Evolutionary conservation across 2,329 filamentous ascomycete species (phyloP).

Genomic region (Fusarium papillatum): DNA sequence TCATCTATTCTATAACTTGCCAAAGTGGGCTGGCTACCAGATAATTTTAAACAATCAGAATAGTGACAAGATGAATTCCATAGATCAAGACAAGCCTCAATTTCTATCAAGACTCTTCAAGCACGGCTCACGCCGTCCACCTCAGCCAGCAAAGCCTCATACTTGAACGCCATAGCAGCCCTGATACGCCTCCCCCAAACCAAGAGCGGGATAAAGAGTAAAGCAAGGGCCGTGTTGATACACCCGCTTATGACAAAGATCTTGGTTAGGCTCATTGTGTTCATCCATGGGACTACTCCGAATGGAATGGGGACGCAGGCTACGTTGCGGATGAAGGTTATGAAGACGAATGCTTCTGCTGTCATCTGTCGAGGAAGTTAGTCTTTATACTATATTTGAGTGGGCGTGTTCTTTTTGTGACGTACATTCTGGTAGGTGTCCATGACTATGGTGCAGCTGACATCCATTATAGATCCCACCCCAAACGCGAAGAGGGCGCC

Average conservation of each 20-base stretch:
- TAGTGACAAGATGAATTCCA: neutral
- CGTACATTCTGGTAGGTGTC: slow-evolving; percentile 44
- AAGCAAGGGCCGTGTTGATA: slow-evolving; percentile 29
- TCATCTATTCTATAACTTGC: neutral
- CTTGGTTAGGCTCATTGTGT: neutral
- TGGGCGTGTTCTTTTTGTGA: neutral
- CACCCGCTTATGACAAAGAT: slow-evolving; percentile 10
- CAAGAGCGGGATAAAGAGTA: slow-evolving; percentile 37
- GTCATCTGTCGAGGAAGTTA: neutral
- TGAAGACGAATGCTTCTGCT: neutral
- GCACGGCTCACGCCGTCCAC: neutral
- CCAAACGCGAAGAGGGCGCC: slow-evolving; percentile 51
- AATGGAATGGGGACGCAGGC: neutral
- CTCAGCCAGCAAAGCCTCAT: slow-evolving; percentile 15
- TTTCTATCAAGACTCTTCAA: neutral
- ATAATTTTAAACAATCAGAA: neutral
- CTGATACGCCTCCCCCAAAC: slow-evolving; percentile 43
- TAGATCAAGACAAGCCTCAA: neutral
- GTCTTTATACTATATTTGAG: neutral
- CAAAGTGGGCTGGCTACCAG: neutral
- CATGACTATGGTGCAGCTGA: slow-evolving; percentile 47
- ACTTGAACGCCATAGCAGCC: neutral
- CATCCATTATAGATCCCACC: slow-evolving; percentile 50
- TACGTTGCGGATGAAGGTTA: neutral
- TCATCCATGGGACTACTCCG: neutral